These are phyloP conservation scores for Bryopsis sp. DNA, from an alignment of 139 green algal genomes.

Conservation along the genomic window DNA sequence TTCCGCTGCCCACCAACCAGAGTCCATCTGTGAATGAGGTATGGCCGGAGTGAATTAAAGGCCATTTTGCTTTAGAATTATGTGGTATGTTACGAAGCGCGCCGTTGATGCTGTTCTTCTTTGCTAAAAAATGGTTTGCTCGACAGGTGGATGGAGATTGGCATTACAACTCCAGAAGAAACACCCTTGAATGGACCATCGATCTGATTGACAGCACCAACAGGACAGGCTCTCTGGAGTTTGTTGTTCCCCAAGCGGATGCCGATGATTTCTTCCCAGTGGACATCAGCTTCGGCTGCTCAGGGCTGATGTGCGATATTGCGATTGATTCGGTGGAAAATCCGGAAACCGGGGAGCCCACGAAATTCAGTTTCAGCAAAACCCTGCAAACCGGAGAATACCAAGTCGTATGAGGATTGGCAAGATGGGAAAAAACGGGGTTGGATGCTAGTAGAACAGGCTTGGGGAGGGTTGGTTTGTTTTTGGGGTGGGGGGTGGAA, in stretches of 20 bases:
- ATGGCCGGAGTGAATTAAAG: no score
- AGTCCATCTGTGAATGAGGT: conserved; percentile 63
- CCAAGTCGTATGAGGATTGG: conserved; percentile 38
- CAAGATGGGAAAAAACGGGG: no score
- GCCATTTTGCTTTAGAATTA: no score
- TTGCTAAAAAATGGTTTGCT: no score
- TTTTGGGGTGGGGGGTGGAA: no score
- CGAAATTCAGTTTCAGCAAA: conserved; percentile 57
- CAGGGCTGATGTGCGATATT: conserved; percentile 71
- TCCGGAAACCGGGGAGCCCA: conserved; percentile 36
- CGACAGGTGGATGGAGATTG: conserved; percentile 80
- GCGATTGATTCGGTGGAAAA: conserved; percentile 45
- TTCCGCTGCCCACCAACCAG: conserved; percentile 57
- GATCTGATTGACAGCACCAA: conserved; percentile 90
- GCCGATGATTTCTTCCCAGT: conserved; percentile 88
- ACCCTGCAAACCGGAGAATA: conserved; percentile 50
- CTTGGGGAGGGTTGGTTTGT: no score
- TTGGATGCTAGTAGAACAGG: no score
- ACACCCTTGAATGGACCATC: conserved; percentile 73
- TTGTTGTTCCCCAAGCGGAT: conserved; percentile 74
- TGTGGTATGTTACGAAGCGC: no score
- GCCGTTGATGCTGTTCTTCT: no score
- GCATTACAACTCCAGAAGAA: conserved; percentile 63
- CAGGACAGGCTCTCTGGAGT: conserved; percentile 81
- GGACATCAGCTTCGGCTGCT: conserved; percentile 66